These are phyloP conservation scores for Penicillium subrubescens DNA, from an alignment of 495 filamentous ascomycete genomes.

Conservation along the genomic window DNA sequence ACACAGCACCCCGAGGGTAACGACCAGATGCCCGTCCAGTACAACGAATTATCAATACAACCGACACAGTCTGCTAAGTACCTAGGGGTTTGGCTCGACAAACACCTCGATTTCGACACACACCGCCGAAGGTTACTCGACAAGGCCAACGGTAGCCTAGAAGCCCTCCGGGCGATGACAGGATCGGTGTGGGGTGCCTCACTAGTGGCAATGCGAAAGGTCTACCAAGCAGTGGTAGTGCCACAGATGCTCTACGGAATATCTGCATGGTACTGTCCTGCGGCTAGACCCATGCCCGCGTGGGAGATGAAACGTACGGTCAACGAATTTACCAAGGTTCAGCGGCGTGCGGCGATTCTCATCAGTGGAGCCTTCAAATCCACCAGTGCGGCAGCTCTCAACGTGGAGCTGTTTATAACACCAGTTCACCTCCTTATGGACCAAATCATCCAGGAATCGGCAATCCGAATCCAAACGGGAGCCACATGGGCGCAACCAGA, in stretches of 20 bases:
- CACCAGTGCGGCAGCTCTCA: background rate
- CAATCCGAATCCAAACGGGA: too few species aligned
- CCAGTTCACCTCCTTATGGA: background rate
- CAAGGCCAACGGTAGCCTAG: background rate
- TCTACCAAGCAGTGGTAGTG: conserved; percentile 27
- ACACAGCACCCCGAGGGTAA: background rate
- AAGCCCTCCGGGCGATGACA: conserved; percentile 3
- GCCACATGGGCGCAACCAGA: too few species aligned
- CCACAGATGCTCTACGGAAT: conserved; percentile 24
- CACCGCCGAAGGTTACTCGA: too few species aligned
- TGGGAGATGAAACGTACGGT: background rate
- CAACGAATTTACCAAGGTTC: conserved; percentile 5
- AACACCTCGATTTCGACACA: too few species aligned
- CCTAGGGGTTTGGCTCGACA: conserved; percentile 23
- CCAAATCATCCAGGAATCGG: background rate
- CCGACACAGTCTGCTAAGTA: conserved; percentile 1
- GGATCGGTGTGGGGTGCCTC: background rate
- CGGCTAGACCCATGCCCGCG: background rate
- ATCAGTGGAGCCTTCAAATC: conserved; percentile 13
- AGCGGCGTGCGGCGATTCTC: conserved; percentile 14
- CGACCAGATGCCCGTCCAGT: background rate
- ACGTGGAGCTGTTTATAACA: background rate
- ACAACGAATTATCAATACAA: background rate
- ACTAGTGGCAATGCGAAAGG: conserved; percentile 6
- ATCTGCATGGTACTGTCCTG: conserved; percentile 13